These are phyloP conservation scores for Alternaria postmessia DNA, from an alignment of 2,329 filamentous ascomycete species.

Conservation along the genomic window DNA sequence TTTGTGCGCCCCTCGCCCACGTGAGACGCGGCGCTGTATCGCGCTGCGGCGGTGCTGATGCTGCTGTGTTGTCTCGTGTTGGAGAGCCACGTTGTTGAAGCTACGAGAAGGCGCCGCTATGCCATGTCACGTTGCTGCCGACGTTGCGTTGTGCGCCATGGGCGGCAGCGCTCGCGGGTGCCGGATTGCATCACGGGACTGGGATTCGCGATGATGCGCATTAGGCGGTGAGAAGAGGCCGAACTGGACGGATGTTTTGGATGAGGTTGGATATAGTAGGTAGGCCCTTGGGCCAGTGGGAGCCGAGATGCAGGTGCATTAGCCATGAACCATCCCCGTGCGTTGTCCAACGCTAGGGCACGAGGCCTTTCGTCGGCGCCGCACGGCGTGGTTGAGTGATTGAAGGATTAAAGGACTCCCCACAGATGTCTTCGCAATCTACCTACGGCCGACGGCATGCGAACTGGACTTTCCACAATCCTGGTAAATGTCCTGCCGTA, in stretches of 20 bases:
- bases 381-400: conserved; percentile 26
- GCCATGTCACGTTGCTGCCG: conserved; percentile 20
- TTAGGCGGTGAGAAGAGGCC: conserved; percentile 48
- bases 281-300: conserved; percentile 38
- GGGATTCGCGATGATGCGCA: conserved; percentile 42
- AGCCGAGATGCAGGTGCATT: conserved; percentile 45
- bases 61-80: conserved; percentile 40
- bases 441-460: conserved; percentile 41
- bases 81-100: conserved; percentile 42
- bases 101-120: conserved; percentile 20
- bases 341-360: conserved; percentile 37
- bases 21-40: conserved; percentile 30
- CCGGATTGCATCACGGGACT: conserved; percentile 36
- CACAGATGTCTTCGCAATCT: conserved; percentile 32
- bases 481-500: conserved; percentile 37
- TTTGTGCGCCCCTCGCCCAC: conserved; percentile 28
- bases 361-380: conserved; percentile 32
- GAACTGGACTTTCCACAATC: conserved; percentile 31
- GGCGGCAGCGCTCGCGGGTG: background rate
- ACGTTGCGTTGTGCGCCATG: conserved; percentile 23
- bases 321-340: conserved; percentile 49
- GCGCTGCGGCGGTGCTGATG: conserved; percentile 29
- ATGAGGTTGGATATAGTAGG: conserved; percentile 38
- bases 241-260: conserved; percentile 28
- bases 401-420: conserved; percentile 24